A percentile compares a stretch with the other conserved stretches of the same genome.
phyloP scores from a whole-genome alignment of 192 early-diverging fungal genomes.

The Jimgerdemannia flammicorona region DNA sequence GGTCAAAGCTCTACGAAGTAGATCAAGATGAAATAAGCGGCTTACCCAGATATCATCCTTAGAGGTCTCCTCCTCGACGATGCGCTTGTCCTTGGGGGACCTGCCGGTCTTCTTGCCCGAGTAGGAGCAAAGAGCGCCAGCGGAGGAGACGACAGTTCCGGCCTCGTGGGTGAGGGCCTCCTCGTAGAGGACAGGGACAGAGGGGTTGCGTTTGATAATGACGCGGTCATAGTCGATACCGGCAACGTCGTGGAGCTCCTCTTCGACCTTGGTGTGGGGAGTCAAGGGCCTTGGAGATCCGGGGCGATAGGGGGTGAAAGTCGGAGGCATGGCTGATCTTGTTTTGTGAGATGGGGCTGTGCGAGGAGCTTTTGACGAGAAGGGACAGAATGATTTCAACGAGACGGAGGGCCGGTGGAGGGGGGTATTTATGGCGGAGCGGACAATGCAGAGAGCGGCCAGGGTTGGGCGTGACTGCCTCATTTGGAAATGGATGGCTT shows the following conservation, averaged over 20 bases:
- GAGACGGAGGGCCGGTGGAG: too few relatives aligned
- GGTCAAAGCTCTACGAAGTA: not conserved
- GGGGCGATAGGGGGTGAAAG: slow-evolving; percentile 18
- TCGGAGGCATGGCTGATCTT: not conserved
- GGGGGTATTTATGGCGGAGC: too few relatives aligned
- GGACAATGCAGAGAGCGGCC: too few relatives aligned
- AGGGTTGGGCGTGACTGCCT: too few relatives aligned
- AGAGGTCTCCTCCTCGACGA: slow-evolving; percentile 89
- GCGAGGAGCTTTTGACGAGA: too few relatives aligned
- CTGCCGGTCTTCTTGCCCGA: slow-evolving; percentile 94
- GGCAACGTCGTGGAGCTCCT: slow-evolving; percentile 64
- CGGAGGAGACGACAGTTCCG: slow-evolving; percentile 85
- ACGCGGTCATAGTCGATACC: slow-evolving; percentile 79
- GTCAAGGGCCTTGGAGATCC: slow-evolving; percentile 23
- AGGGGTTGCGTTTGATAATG: slow-evolving; percentile 80
- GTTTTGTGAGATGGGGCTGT: too few relatives aligned
- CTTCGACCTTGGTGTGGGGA: slow-evolving; percentile 47
- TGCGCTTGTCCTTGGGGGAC: slow-evolving; percentile 94
- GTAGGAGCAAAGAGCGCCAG: slow-evolving; percentile 87
- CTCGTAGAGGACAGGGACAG: slow-evolving; percentile 89
- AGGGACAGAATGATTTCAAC: too few relatives aligned
- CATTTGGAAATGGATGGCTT: too few relatives aligned
- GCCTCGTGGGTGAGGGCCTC: slow-evolving; percentile 81
- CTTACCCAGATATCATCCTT: slow-evolving; percentile 78
- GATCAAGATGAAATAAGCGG: not conserved